These are phyloP conservation scores for Arthroderma sp. DNA, from an alignment of 2,329 filamentous ascomycete species.

Conservation along the genomic window DNA sequence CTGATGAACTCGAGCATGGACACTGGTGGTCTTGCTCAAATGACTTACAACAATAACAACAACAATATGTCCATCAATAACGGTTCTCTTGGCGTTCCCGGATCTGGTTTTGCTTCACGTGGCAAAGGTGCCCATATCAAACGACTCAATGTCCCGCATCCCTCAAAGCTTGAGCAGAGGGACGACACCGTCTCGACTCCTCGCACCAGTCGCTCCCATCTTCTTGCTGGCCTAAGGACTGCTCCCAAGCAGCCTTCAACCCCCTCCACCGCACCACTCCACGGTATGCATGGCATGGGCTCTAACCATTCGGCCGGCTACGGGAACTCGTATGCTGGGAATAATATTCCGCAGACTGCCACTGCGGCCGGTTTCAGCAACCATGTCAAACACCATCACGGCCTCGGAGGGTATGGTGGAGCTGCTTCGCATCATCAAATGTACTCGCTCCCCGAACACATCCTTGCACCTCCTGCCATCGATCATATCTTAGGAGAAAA, in stretches of 20 bases:
- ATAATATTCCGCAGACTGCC: conserved; percentile 45
- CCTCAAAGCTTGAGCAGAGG: conserved; percentile 53
- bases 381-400: conserved; percentile 21
- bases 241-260: conserved; percentile 77
- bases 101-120: conserved; percentile 72
- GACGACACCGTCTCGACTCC: conserved; percentile 64
- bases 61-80: conserved; percentile 53
- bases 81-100: conserved; percentile 57
- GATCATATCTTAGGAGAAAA: conserved; percentile 54
- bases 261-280: conserved; percentile 50
- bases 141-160: conserved; percentile 65
- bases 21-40: conserved; percentile 98
- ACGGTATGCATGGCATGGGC: conserved; percentile 38
- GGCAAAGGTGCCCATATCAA: conserved; percentile 78
- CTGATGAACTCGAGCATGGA: conserved; percentile 46
- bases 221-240: conserved; percentile 84
- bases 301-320: conserved; percentile 25
- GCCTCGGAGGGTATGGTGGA: conserved; percentile 5
- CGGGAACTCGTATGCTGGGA: conserved; percentile 17
- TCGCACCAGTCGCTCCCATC: conserved; percentile 84
- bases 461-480: conserved; percentile 49
- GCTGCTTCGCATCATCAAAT: conserved; percentile 40
- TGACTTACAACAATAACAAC: conserved; percentile 73
- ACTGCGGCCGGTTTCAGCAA: conserved; percentile 41
- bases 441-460: conserved; percentile 46